Evolutionary conservation across 176 grass and related monocot genomes (phyloP).

Genomic region (Oryza coarctata): DNA sequence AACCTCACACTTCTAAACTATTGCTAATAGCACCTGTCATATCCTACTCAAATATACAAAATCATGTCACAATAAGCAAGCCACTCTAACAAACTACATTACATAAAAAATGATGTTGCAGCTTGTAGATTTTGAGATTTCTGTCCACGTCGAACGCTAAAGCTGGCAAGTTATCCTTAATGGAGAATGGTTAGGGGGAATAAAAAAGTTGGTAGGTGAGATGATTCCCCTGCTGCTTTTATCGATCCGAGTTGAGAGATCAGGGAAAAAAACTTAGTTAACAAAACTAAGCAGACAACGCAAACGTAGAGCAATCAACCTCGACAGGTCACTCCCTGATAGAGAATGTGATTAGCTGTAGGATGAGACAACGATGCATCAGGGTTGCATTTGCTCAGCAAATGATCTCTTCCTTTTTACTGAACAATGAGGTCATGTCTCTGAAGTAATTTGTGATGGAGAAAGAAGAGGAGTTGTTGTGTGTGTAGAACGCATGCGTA

Average conservation of each 20-base stretch:
- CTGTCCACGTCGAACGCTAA: slow-evolving; percentile 5
- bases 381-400: background rate
- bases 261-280: background rate
- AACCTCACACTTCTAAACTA: background rate
- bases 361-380: slow-evolving; percentile 20
- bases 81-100: background rate
- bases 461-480: background rate
- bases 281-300: slow-evolving; percentile 28
- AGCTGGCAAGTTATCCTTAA: slow-evolving; percentile 21
- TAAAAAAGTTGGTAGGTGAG: slow-evolving; percentile 20
- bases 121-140: background rate
- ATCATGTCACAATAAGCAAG: background rate
- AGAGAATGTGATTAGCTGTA: background rate
- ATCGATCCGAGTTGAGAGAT: background rate
- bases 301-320: background rate
- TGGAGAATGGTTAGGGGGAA: slow-evolving; percentile 32
- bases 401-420: background rate
- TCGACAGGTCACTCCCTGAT: background rate
- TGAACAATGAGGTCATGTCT: background rate
- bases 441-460: background rate
- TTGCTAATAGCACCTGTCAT: background rate
- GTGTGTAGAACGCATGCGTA: background rate
- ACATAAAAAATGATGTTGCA: background rate
- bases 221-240: slow-evolving; percentile 35
- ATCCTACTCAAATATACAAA: background rate